Base-by-base conservation (phyloP, 129 eudicot species). In the Saussurea involucrata region DNA sequence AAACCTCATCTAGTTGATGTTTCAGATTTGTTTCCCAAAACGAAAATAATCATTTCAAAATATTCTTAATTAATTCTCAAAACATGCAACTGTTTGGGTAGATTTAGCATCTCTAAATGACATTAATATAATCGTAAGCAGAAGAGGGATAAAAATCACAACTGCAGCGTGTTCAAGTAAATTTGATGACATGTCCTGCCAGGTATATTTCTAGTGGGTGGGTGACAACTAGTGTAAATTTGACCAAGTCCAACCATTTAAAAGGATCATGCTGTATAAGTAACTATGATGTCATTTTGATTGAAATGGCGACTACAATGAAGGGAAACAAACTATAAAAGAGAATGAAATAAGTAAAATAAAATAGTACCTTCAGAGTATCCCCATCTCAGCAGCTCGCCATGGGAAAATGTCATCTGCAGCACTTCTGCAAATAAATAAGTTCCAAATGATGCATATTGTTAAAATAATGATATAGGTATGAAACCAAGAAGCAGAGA, bases 371-470 rank as follows among this genome's bases (percentile, higher is more conserved):
- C 98, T 86, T 87, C 96, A 24, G 68, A 70, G 60, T 69, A 79
- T 72, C 77, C 85, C 83, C 88, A 81, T 80, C 72, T 85, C 82
- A 91, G 89, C 90, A 86, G 87, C 68, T 87, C 97, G 42, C 76
- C 87, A 78, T 81, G 78, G 29, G 49, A 85, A 80, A 85, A 87
- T 1, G 76, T 74, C 83, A 86, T 80, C 73, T 88, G 89, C 83
- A 91, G 89, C 76, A 83, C 90, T 80, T 95, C 98, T 95, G 92
- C 80, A 83, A 27, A 7, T 11, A 75, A 57, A 36, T 20, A 34
- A 58, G 73, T 73, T 53, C 60, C 44, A 80, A 36, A 42, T 8
- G 32, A 72, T 78, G 69, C 25, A 21, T 66, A 37, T 7, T 42
- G 33, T 24, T 55, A 8, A 34, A 33, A 37, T 71, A 81, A 66